phyloP scores from a whole-genome alignment of 306 rosid species.

The Castanospermum australe region DNA sequence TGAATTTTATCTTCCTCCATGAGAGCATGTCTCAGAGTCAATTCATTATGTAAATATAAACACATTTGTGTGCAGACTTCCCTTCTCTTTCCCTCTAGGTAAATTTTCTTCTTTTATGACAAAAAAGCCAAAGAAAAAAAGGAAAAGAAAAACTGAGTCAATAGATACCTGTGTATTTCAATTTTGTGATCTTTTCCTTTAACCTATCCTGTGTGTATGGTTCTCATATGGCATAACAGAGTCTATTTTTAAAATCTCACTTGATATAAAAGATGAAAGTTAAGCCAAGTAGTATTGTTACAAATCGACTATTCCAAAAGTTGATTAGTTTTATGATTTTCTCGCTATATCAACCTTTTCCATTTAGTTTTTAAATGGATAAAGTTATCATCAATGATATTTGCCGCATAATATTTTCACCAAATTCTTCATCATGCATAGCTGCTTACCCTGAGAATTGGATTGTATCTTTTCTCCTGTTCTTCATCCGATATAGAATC shows the following conservation, averaged over 20 bases:
- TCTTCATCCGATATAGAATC: neutral
- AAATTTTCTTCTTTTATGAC: too few species aligned
- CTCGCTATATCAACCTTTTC: neutral
- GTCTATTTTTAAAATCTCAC: neutral
- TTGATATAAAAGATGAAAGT: neutral
- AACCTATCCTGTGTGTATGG: neutral
- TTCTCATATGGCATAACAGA: neutral
- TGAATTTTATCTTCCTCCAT: slow-evolving; percentile 9
- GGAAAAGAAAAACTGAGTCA: too few species aligned
- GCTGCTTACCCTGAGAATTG: neutral
- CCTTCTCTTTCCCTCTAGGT: too few species aligned
- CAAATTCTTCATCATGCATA: neutral
- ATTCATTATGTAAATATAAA: neutral
- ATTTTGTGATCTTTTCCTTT: neutral
- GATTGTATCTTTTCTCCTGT: neutral
- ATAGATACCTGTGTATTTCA: neutral
- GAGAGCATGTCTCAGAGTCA: neutral
- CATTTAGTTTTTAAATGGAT: neutral
- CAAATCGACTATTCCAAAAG: neutral
- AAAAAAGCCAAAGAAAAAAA: too few species aligned
- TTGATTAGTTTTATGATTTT: neutral
- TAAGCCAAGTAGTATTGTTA: neutral
- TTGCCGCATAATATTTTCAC: neutral
- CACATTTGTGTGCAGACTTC: neutral
- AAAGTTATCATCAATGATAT: neutral